phyloP scores from a whole-genome alignment of 1,139 yeast genomes.

The Yamadazyma buinensis region DNA sequence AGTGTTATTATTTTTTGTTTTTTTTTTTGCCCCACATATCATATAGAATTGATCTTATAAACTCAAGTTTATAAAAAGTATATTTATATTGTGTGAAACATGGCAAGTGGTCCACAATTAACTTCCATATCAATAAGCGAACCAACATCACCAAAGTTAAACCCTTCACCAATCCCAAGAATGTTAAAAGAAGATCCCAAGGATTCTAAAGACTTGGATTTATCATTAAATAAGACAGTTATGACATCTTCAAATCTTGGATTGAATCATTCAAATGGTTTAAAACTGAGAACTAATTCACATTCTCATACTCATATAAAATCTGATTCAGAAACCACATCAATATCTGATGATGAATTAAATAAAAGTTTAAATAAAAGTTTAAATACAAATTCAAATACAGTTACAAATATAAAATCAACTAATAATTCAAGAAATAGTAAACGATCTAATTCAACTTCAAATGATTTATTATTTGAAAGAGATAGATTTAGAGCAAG shows the following conservation, averaged over 20 bases:
- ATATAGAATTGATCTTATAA: too few species aligned
- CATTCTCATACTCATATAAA: too few species aligned
- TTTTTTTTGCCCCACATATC: too few species aligned
- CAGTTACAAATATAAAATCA: neutral
- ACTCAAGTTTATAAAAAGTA: too few species aligned
- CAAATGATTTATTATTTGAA: conserved; percentile 41
- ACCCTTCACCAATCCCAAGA: neutral
- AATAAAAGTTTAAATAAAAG: neutral
- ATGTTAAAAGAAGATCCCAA: conserved; percentile 3
- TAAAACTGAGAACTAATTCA: too few species aligned
- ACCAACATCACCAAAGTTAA: conserved; percentile 3
- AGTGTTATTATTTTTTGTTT: too few species aligned
- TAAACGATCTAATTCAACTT: conserved; percentile 40
- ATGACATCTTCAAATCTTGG: neutral
- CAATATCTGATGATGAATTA: neutral
- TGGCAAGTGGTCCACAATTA: conserved; percentile 2
- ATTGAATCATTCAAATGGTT: too few species aligned
- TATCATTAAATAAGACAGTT: neutral
- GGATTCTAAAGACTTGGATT: conserved; percentile 2
- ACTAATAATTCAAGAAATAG: conserved; percentile 5
- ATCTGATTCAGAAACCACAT: neutral
- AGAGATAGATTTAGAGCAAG: conserved; percentile 44
- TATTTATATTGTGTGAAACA: too few species aligned
- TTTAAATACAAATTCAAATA: neutral
- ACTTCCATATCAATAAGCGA: conserved; percentile 2